Conservation (phyloP, 306 rosid genomes). For the Oxytropis ochrocephala region DNA sequence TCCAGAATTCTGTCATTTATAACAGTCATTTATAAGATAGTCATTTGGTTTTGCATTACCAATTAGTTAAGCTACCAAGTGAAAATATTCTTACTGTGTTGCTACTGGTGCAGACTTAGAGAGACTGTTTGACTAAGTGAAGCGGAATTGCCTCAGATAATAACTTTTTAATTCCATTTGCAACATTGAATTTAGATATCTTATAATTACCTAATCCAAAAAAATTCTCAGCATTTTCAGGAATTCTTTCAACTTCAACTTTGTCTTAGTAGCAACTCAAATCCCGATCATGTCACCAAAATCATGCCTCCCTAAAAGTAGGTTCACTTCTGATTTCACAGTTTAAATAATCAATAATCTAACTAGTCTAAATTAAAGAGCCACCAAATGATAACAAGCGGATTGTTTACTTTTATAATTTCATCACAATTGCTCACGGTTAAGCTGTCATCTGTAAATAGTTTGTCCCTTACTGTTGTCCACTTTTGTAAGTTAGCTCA, state of each 20-base stretch:
- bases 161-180: background rate
- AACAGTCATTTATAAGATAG: background rate
- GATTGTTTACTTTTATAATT: background rate
- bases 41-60: background rate
- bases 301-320: background rate
- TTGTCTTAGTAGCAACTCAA: background rate
- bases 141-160: background rate
- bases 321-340: background rate
- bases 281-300: background rate
- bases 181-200: background rate
- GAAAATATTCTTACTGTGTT: no score
- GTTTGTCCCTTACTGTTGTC: no score
- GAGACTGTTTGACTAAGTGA: background rate
- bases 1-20: background rate
- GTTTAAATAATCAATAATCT: background rate
- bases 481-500: no score
- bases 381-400: background rate
- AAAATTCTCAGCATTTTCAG: background rate
- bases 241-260: background rate
- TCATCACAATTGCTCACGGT: background rate
- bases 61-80: no score
- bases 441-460: background rate
- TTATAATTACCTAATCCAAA: no score
- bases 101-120: no score
- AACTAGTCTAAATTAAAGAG: background rate